These are phyloP conservation scores for Oehlia diaphana DNA, from an alignment of 192 early-diverging fungal species.

Conservation along the genomic window DNA sequence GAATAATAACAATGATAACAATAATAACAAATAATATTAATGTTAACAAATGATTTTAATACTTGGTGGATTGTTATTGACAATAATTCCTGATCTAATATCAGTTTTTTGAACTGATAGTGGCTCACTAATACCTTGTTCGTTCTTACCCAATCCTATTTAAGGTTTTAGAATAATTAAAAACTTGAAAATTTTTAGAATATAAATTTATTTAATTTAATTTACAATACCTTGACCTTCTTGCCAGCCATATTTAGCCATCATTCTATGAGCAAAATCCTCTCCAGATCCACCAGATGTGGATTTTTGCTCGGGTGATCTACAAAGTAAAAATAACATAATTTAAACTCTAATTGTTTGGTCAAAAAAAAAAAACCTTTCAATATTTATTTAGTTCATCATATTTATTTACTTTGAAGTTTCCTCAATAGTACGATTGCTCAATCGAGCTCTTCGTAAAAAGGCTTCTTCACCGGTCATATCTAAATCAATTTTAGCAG, in stretches of 20 bases:
- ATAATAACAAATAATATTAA: too few relatives aligned
- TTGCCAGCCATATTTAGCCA: slow-evolving; percentile 47
- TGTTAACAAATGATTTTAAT: not conserved
- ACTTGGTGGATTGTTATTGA: slow-evolving; percentile 22
- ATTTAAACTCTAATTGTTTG: slow-evolving; percentile 14
- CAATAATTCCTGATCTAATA: slow-evolving; percentile 36
- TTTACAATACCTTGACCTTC: slow-evolving; percentile 39
- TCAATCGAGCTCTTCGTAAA: slow-evolving; percentile 55
- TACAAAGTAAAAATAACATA: not conserved
- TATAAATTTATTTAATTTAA: not conserved
- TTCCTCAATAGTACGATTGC: slow-evolving; percentile 31
- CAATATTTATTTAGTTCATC: not conserved
- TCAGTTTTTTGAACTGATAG: slow-evolving; percentile 38
- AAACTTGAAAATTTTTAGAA: not conserved
- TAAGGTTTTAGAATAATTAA: not conserved
- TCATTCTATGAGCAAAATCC: slow-evolving; percentile 36
- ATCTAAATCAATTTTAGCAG: slow-evolving; percentile 43
- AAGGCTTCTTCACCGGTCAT: slow-evolving; percentile 72
- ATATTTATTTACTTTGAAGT: slow-evolving; percentile 13
- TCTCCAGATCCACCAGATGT: slow-evolving; percentile 14
- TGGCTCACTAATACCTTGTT: slow-evolving; percentile 44
- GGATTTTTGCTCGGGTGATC: slow-evolving; percentile 6
- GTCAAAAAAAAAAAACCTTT: not conserved
- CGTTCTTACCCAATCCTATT: slow-evolving; percentile 34
- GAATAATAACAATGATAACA: too few relatives aligned